Evolutionary conservation across 257 asterid genomes (phyloP), one percentile per base, ranked within the genome.

Genomic region (Nicotiana undulata): DNA sequence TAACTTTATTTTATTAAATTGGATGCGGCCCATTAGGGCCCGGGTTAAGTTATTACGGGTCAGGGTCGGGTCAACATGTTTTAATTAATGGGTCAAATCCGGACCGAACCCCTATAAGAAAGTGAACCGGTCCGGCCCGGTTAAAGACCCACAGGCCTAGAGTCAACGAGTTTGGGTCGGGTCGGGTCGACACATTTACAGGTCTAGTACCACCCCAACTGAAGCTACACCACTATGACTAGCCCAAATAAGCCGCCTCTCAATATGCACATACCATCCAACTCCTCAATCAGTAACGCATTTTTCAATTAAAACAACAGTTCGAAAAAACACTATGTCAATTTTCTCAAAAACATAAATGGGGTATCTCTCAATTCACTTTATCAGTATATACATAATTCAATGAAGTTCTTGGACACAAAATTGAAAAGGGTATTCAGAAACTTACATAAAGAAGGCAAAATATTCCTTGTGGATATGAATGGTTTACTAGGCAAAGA

Each of bases 371-470:
- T 11, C 15, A 44, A 70, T 22, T 20, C 77, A 70, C 58, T 70
- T 20, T 2, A 68, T 55, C 37, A 68, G 9, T n/a, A 40, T n/a
- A 68, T 56, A 7, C 59, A 13, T 59, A 70, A 72, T 22, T 22
- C 34, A 40, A 51, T 70, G 7, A 22, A 24, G 46, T 72, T 46
- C 22, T 24, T 46, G 40, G 8, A 72, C 40, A 3, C 61, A 72
- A 72, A 72, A 72, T 6, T 32, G 17, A 79, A 63, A 79, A 79
- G 63, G 82, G 61, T 26, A 20, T 63, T 63, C 3, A 31, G 28
- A 3, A 85, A 83, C 92, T 92, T 80, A 92, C 93, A 74, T 15
- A 88, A 67, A 82, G 86, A 64, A 17, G 75, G 84, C 29, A 85
- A 20, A 81, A 26, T 70, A 64, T 20, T 55, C 82, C 86, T 84